Evolutionary conservation across 768 basidiomycete species (phyloP).

Genomic region (Boletus rubescentipes): DNA sequence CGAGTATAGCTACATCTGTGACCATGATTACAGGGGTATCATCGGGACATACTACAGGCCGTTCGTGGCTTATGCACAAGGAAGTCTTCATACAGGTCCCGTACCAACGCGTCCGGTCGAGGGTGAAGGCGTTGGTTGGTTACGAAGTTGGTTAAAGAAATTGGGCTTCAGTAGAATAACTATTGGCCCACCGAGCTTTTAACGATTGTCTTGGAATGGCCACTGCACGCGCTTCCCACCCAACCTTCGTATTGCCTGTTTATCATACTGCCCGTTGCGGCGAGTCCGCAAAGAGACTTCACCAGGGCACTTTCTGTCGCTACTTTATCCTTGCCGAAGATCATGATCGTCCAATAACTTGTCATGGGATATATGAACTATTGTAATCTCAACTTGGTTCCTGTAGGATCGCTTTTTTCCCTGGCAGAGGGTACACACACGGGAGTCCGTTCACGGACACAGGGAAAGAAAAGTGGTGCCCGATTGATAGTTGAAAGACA

Average conservation of each 20-base stretch:
- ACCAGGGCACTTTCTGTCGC: too few species aligned
- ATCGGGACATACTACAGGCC: constrained; percentile 33
- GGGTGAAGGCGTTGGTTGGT: constrained; percentile 32
- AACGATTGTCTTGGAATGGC: background rate
- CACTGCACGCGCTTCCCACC: background rate
- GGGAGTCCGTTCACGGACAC: too few species aligned
- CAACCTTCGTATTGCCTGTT: too few species aligned
- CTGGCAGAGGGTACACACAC: too few species aligned
- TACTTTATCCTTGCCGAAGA: too few species aligned
- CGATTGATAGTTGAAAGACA: too few species aligned
- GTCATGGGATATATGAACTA: too few species aligned
- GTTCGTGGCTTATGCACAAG: constrained; percentile 25
- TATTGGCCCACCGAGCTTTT: constrained; percentile 25
- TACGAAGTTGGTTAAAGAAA: constrained; percentile 29
- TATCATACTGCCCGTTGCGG: background rate
- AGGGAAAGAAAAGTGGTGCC: too few species aligned
- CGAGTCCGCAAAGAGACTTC: background rate
- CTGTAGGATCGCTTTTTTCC: too few species aligned
- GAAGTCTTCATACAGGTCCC: constrained; percentile 14
- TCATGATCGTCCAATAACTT: too few species aligned
- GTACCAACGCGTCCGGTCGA: constrained; percentile 18
- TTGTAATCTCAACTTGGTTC: too few species aligned
- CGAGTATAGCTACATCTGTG: background rate
- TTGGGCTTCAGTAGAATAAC: constrained; percentile 31
- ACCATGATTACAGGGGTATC: constrained; percentile 25